Evolutionary conservation across 2,329 filamentous ascomycete species (phyloP), one percentile per base, ranked within the genome.

Genomic region (Pseudocercospora eumusae): DNA sequence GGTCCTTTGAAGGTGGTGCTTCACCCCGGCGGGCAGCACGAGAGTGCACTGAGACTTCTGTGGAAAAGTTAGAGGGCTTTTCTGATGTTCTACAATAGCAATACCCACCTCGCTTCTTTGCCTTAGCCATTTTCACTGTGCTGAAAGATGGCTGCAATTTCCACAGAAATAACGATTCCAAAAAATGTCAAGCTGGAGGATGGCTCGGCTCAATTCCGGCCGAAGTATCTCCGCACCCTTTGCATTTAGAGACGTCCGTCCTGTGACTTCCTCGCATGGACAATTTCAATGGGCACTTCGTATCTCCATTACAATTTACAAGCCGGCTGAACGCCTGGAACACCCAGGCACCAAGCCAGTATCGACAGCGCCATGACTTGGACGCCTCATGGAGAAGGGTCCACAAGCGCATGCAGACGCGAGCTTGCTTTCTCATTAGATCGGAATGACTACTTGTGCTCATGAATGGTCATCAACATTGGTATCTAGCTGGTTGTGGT

Each of bases 11-110:
- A 70, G 86, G 82, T 25, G 89, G 88, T 3, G 88, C 89, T 15
- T 86, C 85, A 52, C 87, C 89, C 66, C 90, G 86, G 72, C 89
- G 85, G 44, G 89, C 88, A 62, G 88, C 89, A 67, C 90, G 88
- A 57, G 90, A 93, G 79, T 88, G 89, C 61, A 86, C 76, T 4
- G 89, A 90, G 42, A 81, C 80, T 59, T 79, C 87, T 90, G 72
- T 6, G 18, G n/a, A n/a, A n/a, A n/a, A n/a, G n/a, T n/a, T n/a
- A n/a, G n/a, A n/a, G n/a, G n/a, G n/a, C n/a, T n/a, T n/a, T n/a
- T n/a, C n/a, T n/a, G n/a, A n/a, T n/a, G n/a, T n/a, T n/a, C n/a
- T n/a, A n/a, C n/a, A n/a, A n/a, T n/a, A n/a, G n/a, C n/a, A n/a
- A n/a, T n/a, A n/a, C n/a, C n/a, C n/a, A n/a, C 78, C 73, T 64